A percentile compares a stretch with the other conserved stretches of the same genome.
Evolutionary conservation across 169 alveolate species (phyloP).

Genomic region (Perkinsus marinus): DNA sequence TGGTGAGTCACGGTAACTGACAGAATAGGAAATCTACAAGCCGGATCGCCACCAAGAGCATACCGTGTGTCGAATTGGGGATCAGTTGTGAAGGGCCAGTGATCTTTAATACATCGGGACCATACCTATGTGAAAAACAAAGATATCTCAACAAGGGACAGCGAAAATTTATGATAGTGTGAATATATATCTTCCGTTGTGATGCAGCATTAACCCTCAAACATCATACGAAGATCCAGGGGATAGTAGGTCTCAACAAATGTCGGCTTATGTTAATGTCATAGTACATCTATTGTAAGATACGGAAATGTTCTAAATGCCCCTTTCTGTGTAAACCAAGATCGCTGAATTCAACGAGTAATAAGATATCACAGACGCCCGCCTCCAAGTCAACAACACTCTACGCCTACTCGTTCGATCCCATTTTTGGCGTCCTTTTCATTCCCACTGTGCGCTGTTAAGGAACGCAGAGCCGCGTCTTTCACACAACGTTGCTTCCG

Average conservation of each 20-base stretch:
- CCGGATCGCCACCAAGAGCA: neutral
- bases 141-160: neutral
- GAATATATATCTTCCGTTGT: too few relatives aligned
- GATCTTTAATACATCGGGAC: neutral
- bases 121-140: neutral
- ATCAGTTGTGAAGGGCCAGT: slow-evolving; percentile 7
- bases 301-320: too few relatives aligned
- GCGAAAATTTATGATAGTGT: too few relatives aligned
- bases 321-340: too few relatives aligned
- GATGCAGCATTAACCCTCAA: too few relatives aligned
- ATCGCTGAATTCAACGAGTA: too few relatives aligned
- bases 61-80: neutral
- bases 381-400: neutral
- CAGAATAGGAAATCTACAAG: neutral
- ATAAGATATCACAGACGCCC: too few relatives aligned
- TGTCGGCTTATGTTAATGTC: too few relatives aligned
- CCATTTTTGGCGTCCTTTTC: neutral
- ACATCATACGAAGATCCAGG: too few relatives aligned
- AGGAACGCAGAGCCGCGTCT: neutral
- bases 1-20: neutral
- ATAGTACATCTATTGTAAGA: too few relatives aligned
- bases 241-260: too few relatives aligned
- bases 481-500: slow-evolving; percentile 4
- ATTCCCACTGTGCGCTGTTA: neutral
- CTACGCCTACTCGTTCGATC: neutral